These are phyloP conservation scores for Beverwykella pulmonaria DNA, from an alignment of 495 filamentous ascomycete genomes.

Conservation along the genomic window DNA sequence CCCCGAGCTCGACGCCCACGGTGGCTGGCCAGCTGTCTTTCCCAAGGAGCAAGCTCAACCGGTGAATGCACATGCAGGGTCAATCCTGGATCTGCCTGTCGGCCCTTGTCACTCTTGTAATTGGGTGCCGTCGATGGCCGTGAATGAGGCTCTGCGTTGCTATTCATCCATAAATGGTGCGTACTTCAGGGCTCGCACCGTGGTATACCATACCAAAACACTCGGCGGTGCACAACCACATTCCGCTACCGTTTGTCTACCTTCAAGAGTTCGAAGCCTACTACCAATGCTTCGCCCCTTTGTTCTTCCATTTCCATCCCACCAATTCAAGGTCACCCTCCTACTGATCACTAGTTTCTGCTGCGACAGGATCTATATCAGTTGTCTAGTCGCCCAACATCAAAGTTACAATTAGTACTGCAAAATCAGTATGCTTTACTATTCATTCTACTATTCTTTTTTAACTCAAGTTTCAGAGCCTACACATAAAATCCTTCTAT, in stretches of 20 bases:
- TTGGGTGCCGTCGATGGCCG: too few species aligned
- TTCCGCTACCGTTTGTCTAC: constrained; percentile 17
- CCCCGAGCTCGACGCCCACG: constrained; percentile 28
- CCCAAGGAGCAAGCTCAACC: constrained; percentile 10
- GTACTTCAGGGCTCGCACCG: background rate
- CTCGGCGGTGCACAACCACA: constrained; percentile 33
- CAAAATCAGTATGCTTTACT: background rate
- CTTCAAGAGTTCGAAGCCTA: constrained; percentile 10
- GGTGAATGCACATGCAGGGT: constrained; percentile 32
- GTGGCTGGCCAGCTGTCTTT: constrained; percentile 33
- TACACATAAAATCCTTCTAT: background rate
- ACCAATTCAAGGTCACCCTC: background rate
- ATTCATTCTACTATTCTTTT: background rate
- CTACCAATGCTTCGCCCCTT: constrained; percentile 37
- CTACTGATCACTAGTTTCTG: background rate
- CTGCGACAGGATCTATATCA: constrained; percentile 8
- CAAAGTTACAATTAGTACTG: background rate
- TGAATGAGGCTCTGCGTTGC: constrained; percentile 36
- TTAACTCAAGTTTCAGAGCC: constrained; percentile 1
- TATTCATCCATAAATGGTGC: constrained; percentile 32
- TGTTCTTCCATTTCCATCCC: constrained; percentile 14
- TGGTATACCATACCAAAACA: constrained; percentile 22
- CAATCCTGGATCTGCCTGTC: background rate
- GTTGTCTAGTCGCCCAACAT: background rate
- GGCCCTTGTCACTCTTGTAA: background rate